Evolutionary conservation across 2,329 filamentous ascomycete genomes (phyloP).

Genomic region (Scorias spongiosa): DNA sequence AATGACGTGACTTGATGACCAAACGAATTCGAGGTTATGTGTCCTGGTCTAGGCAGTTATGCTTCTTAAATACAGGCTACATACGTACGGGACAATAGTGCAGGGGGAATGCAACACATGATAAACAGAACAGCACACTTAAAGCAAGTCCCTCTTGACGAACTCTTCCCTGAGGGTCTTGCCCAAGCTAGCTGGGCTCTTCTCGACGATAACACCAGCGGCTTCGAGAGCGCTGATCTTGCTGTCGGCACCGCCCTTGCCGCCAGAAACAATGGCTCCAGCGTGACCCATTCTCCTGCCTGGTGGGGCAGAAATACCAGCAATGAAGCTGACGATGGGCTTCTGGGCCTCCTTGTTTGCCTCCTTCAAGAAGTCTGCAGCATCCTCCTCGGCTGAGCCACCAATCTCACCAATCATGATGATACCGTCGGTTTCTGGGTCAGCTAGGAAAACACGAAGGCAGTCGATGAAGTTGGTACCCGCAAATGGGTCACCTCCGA

Average conservation of each 20-base stretch:
- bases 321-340: constrained; percentile 96
- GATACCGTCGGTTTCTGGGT: constrained; percentile 94
- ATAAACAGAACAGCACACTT: constrained; percentile 21
- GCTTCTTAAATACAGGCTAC: too few species aligned
- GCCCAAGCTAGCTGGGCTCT: constrained; percentile 78
- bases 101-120: too few species aligned
- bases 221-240: constrained; percentile 92
- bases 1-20: too few species aligned
- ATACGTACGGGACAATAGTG: too few species aligned
- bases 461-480: constrained; percentile 99
- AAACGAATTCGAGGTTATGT: too few species aligned
- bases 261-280: constrained; percentile 91
- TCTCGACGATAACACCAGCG: constrained; percentile 91
- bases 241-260: constrained; percentile 94
- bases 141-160: constrained; percentile 89
- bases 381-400: constrained; percentile 93
- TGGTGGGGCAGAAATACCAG: constrained; percentile 91
- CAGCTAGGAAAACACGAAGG: constrained; percentile 89
- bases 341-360: constrained; percentile 78
- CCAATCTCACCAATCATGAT: constrained; percentile 99
- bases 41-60: too few species aligned
- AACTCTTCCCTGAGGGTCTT: constrained; percentile 93
- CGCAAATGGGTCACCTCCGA: constrained; percentile 95
- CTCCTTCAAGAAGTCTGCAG: constrained; percentile 84
- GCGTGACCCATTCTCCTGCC: constrained; percentile 98